Base-by-base conservation (phyloP, 106 monocot genomes). In the Platanthera zijinensis region DNA sequence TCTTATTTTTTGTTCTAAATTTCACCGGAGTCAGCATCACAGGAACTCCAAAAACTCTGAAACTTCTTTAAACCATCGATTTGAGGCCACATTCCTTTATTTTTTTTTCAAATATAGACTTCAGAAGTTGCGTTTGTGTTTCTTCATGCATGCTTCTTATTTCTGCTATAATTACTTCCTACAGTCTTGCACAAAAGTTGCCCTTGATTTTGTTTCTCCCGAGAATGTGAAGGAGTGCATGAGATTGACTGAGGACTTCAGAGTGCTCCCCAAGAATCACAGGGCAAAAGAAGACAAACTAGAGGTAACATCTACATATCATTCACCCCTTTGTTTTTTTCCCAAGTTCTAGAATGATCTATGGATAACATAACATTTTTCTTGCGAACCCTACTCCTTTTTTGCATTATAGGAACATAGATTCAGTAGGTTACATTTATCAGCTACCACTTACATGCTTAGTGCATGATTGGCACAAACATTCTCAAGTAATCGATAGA, bases 151-250 rank as follows among this genome's bases (percentile, higher is more conserved):
- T 25, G 19, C 52, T 59, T 63, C 54, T 49, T 18, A 66, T 74
- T 32, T 57, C 69, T 22, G 12, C 15, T 68, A 51, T 30, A 18
- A 15, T 47, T 48, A 7, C 22, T 68, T 15, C 4, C 61, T 76
- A 18, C 87, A 93, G 93, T 90, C 90, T 4, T 93, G 90, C 69
- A 90, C 84, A 51, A 90, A 93, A 78, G 85, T 93, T 52, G 93
- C 90, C 8, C 82, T 93, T 59, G 93, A 93, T 59, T 93, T 93
- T 74, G 90, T 93, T 8, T 93, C 93, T 1, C 93, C 93, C 10
- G 93, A 93, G 75, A 90, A 85, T 69, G 78, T 93, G 2, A 18
- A 39, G 0, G 72, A 87, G 57, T 93, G 93, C 76, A 39, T 90
- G 15, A 76, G 71, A 4, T 50, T 90, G 57, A 90, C 90, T 11